Evolutionary conservation across 108 stramenopile species (phyloP).

Genomic region (Nitzschia sp.): DNA sequence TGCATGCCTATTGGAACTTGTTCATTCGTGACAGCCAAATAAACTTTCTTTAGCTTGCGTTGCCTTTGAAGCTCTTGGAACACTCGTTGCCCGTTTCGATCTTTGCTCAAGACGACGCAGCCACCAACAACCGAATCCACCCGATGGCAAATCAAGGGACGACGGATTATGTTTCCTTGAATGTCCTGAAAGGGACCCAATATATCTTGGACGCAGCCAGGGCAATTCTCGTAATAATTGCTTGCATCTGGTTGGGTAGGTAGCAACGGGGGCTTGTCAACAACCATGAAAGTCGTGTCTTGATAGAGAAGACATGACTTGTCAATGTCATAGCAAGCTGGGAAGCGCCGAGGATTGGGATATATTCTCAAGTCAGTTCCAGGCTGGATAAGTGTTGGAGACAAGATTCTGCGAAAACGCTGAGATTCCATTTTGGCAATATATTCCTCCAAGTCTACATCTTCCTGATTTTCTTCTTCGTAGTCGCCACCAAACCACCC

Average conservation of each 20-base stretch:
- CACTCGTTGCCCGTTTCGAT: conserved; percentile 81
- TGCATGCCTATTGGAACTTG: conserved; percentile 89
- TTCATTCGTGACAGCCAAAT: conserved; percentile 75
- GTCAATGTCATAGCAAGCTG: conserved; percentile 71
- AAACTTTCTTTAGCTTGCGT: conserved; percentile 84
- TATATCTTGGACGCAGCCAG: conserved; percentile 73
- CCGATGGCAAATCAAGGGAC: conserved; percentile 84
- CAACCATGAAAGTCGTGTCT: conserved; percentile 87
- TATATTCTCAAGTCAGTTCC: conserved; percentile 86
- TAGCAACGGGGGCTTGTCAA: conserved; percentile 91
- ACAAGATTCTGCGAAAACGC: conserved; percentile 74
- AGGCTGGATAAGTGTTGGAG: conserved; percentile 60
- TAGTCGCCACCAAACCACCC: conserved; percentile 58
- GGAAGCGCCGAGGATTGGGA: conserved; percentile 80
- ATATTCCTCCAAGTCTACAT: conserved; percentile 63
- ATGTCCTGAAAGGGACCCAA: conserved; percentile 84
- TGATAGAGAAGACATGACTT: conserved; percentile 62
- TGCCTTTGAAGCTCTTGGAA: conserved; percentile 79
- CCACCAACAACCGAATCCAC: conserved; percentile 88
- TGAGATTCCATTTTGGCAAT: conserved; percentile 64
- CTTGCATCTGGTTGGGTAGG: conserved; percentile 89
- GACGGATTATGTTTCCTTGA: conserved; percentile 48
- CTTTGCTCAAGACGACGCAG: conserved; percentile 87
- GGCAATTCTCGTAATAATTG: conserved; percentile 86
- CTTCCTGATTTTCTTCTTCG: conserved; percentile 31